phyloP scores from a whole-genome alignment of 495 filamentous ascomycete species.

The Lophium mytilinum region DNA sequence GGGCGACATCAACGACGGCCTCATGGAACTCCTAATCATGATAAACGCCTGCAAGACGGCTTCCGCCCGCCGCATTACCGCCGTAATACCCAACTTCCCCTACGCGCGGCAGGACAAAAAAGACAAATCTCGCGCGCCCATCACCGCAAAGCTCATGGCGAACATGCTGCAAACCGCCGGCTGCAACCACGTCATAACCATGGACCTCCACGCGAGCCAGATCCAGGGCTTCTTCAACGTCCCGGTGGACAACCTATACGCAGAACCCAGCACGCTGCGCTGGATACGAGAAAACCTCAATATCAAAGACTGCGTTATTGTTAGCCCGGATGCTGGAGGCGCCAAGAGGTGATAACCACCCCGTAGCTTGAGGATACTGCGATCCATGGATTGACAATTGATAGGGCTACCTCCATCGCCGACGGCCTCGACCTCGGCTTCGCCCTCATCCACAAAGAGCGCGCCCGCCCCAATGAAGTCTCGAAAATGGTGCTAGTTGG shows the following conservation, averaged over 20 bases:
- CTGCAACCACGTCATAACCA: conserved; percentile 45
- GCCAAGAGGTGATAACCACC: conserved; percentile 65
- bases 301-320: conserved; percentile 81
- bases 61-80: conserved; percentile 85
- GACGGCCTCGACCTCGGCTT: conserved; percentile 91
- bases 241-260: conserved; percentile 94
- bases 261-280: conserved; percentile 82
- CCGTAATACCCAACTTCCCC: conserved; percentile 91
- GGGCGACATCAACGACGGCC: conserved; percentile 94
- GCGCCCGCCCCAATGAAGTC: conserved; percentile 89
- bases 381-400: conserved; percentile 8
- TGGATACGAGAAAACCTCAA: conserved; percentile 86
- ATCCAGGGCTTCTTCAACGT: conserved; percentile 96
- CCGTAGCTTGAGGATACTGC: not conserved
- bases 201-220: conserved; percentile 62
- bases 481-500: conserved; percentile 84
- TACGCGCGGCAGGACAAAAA: conserved; percentile 99
- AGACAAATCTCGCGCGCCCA: conserved; percentile 87
- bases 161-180: conserved; percentile 98
- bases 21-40: conserved; percentile 99
- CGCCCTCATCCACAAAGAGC: conserved; percentile 98
- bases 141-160: conserved; percentile 86
- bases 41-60: conserved; percentile 98
- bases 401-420: conserved; percentile 86
- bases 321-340: conserved; percentile 92